Evolutionary conservation across 2,329 filamentous ascomycete genomes (phyloP), one percentile per base, ranked within the genome.

Genomic region (Claviceps spartinae): DNA sequence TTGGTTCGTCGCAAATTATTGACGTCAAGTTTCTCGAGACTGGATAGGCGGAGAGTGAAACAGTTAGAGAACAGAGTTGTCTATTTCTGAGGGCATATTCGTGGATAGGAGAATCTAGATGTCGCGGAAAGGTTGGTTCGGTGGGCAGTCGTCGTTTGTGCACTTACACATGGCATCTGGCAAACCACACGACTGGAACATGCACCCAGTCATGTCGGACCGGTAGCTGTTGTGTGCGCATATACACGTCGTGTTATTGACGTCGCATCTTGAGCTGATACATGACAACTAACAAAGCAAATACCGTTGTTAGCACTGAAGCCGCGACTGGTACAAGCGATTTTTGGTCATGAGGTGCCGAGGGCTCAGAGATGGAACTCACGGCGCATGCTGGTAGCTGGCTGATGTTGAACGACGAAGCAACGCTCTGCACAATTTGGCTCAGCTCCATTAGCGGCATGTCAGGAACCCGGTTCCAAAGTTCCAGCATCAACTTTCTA

Each of bases 161-260:
- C 8, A 55, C 44, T 34, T 49, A 53, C 47, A 49, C 7, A 52
- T 22, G 11, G 51, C 50, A 37, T 50, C 42, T 4, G 47, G 16
- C 22, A 53, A 22, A n/a, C 18, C 20, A 55, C 38, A 63, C 49
- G 42, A 52, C 41, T 49, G 51, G 50, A 47, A 61, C 58, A 41
- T 53, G 52, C 52, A 62, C 60, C 38, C 59, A 53, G 52, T 48
- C 61, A 64, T 14, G 53, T 53, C 41, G 49, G 50, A 51, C 58
- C 53, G 9, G 53, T 53, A 13, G 47, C 47, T 20, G 50, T 47
- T n/a, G 26, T 52, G 24, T 8, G 16, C 24, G 26, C 50, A 52
- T 13, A 52, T 40, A 47, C 60, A 63, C 2, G 54, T 16, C n/a
- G 59, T 57, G 34, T 48, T 51, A 6, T 47, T 18, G 24, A 57